Evolutionary conservation across 306 rosid species (phyloP), one percentile per base, ranked within the genome.

Genomic region (Trifolium subterraneum): DNA sequence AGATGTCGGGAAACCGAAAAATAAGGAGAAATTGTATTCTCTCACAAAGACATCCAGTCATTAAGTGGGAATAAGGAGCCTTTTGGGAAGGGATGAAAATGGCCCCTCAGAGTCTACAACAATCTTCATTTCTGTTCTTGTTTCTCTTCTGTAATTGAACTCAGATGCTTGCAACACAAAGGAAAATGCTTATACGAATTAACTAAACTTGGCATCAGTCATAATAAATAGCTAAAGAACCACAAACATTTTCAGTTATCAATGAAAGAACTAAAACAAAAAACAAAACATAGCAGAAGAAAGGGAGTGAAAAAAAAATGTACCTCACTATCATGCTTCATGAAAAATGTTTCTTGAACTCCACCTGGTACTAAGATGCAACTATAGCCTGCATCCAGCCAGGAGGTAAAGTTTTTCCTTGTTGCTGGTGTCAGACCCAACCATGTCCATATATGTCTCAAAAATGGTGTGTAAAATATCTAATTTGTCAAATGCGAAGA

Each of bases 401-500:
- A 76, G 82, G 96, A 87, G 71, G 65, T 31, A 39, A 92, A 94
- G 41, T 87, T 94, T 56, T 83, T 86, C 90, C 5, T 94, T 44
- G 95, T 39, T 10, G 87, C 99, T 7, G 97, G 62, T 7, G 92
- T 31, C 41, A 94, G 89, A 75, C 99, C 99, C 87, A 91, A 67
- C 99, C 99, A 94, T 55, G 97, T 92, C 97, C 99, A 92, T 79
- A 92, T 84, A 74, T 94, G 99, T 80, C 99, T 88, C 86, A 94
- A 64, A 79, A 94, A 90, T 8, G 99, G 99, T 29, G 97, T 88
- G 56, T 88, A 89, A 75, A 94, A 94, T 78, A 94, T 84, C 98
- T 94, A 75, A 71, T 63, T 22, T 41, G 64, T 56, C 63, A 75
- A 61, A 80, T 36, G 65, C 39, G 58, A 63, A 45, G 70, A 33